A percentile compares a stretch with the other conserved stretches of the same genome.
phyloP scores from a whole-genome alignment of 2,329 filamentous ascomycete genomes.

The Cercospora brassicicola region DNA sequence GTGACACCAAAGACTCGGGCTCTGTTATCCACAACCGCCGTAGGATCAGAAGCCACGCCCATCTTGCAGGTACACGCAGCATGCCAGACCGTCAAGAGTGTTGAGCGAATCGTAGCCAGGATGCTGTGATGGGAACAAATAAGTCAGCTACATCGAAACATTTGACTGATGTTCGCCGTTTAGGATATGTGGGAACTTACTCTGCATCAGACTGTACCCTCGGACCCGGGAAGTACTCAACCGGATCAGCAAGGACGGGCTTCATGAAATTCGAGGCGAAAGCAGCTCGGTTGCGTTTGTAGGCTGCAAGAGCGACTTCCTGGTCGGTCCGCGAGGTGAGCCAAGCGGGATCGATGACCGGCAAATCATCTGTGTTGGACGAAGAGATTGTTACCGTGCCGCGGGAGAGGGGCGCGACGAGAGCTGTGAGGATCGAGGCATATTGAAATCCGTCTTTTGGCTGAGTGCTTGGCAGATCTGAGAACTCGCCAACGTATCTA shows the following conservation, averaged over 20 bases:
- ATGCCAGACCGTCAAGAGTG: conserved; percentile 13
- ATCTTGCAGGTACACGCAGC: conserved; percentile 56
- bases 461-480: conserved; percentile 19
- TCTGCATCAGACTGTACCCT: conserved; percentile 9
- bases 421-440: conserved; percentile 35
- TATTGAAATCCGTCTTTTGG: conserved; percentile 37
- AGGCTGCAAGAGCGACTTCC: conserved; percentile 36
- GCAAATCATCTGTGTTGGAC: conserved; percentile 31
- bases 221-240: conserved; percentile 21
- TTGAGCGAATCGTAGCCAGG: conserved; percentile 14
- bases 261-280: conserved; percentile 32
- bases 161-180: background rate
- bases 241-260: conserved; percentile 8
- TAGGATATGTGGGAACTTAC: background rate
- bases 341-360: conserved; percentile 42
- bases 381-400: conserved; percentile 41
- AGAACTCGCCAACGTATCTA: conserved; percentile 10
- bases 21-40: conserved; percentile 52
- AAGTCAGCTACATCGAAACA: background rate
- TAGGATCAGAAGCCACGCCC: conserved; percentile 41
- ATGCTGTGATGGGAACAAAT: background rate
- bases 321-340: conserved; percentile 29
- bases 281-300: conserved; percentile 31
- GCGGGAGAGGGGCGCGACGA: conserved; percentile 40
- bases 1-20: conserved; percentile 25